Percentiles rank a stretch among this genome's conserved stretches.
phyloP scores from a whole-genome alignment of 2,329 filamentous ascomycete species.

The Sphaerostilbella broomeana region DNA sequence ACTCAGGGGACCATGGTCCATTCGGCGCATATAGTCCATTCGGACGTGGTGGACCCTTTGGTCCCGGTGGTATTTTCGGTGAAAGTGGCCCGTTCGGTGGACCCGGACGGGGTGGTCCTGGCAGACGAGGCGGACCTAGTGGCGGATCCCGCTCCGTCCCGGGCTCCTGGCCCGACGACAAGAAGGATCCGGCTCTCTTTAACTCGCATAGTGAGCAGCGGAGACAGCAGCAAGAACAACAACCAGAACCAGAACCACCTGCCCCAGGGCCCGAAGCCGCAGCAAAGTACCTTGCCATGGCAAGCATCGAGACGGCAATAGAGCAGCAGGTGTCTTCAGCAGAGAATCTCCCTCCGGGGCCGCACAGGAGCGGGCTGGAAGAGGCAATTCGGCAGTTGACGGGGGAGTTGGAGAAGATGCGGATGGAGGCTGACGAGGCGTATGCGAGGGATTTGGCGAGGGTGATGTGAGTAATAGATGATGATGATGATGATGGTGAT shows the following conservation, averaged over 20 bases:
- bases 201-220: conserved; percentile 2
- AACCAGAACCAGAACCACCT: too few relatives aligned
- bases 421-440: conserved; percentile 41
- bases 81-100: conserved; percentile 4
- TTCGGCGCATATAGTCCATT: conserved; percentile 11
- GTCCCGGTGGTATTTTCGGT: neutral
- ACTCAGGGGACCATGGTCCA: too few relatives aligned
- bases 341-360: conserved; percentile 17
- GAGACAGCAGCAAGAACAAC: too few relatives aligned
- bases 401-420: conserved; percentile 30
- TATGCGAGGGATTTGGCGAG: conserved; percentile 35
- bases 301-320: conserved; percentile 29
- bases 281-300: conserved; percentile 31
- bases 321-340: conserved; percentile 25
- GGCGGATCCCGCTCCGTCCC: conserved; percentile 16
- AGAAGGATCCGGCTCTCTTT: conserved; percentile 13
- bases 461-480: conserved; percentile 3
- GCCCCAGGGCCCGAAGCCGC: conserved; percentile 22
- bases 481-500: neutral
- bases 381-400: conserved; percentile 35
- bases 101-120: neutral
- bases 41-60: conserved; percentile 10
- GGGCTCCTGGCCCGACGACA: conserved; percentile 31
- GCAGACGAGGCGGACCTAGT: neutral
- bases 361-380: conserved; percentile 21